These are phyloP conservation scores for Pythium brassicae DNA, from an alignment of 352 stramenopile genomes.

Conservation along the genomic window DNA sequence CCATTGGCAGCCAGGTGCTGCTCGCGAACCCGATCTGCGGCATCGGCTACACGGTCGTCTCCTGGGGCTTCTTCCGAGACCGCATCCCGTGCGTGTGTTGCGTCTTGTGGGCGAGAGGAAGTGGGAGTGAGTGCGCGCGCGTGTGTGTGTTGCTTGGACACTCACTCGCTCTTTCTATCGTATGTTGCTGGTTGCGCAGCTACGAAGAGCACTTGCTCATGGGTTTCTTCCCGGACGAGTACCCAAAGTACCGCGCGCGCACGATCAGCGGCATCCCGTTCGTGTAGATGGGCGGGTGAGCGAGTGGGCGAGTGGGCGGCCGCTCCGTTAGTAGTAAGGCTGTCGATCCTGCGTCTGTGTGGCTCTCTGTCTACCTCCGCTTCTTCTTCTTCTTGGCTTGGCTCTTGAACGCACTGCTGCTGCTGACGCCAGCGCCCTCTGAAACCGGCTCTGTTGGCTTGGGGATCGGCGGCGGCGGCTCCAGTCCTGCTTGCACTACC, in stretches of 20 bases:
- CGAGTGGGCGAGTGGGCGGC: too few species aligned
- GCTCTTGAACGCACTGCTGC: constrained; percentile 13
- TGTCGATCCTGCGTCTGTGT: not conserved
- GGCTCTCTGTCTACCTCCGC: constrained; percentile 4
- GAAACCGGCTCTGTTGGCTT: constrained; percentile 3
- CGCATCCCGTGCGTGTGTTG: constrained; percentile 85
- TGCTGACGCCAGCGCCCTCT: not conserved
- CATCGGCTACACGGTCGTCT: constrained; percentile 82
- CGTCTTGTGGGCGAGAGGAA: not conserved
- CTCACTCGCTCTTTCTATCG: not conserved
- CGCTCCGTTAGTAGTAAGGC: not conserved
- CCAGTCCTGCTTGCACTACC: constrained; percentile 36
- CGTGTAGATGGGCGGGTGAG: constrained; percentile 27
- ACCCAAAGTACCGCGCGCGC: constrained; percentile 83
- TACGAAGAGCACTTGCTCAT: constrained; percentile 92
- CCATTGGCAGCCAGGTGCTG: constrained; percentile 93
- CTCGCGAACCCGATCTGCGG: constrained; percentile 89
- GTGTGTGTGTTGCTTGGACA: too few species aligned
- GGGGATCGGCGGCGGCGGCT: constrained; percentile 24
- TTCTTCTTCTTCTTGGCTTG: constrained; percentile 49
- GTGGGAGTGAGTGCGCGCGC: too few species aligned
- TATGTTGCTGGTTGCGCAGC: constrained; percentile 16
- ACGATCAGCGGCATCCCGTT: constrained; percentile 94
- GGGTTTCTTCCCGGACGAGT: constrained; percentile 90
- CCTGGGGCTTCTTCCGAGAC: constrained; percentile 94